Percentiles rank a stretch among this genome's conserved stretches.
These are phyloP conservation scores for Hypoxylon fragiforme DNA, from an alignment of 495 filamentous ascomycete genomes.

Conservation along the genomic window DNA sequence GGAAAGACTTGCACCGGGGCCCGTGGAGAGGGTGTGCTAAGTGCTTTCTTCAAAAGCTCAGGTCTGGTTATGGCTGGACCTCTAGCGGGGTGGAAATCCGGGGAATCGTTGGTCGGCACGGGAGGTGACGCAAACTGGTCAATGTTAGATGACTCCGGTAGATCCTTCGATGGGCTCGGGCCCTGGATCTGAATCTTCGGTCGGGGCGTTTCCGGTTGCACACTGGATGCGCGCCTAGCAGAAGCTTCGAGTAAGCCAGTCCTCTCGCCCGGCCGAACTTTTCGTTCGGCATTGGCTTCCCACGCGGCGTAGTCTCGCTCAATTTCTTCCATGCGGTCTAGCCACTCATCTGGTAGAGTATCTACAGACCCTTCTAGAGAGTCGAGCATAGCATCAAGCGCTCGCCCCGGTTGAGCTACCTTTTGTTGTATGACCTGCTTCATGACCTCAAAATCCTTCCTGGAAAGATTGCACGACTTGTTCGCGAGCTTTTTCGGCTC, in stretches of 20 bases:
- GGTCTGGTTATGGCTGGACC: constrained; percentile 1
- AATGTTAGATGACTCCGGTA: constrained; percentile 7
- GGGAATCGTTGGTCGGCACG: constrained; percentile 18
- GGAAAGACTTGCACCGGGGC: constrained; percentile 13
- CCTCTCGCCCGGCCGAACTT: constrained; percentile 42
- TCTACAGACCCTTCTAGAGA: constrained; percentile 80
- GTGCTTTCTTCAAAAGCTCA: constrained; percentile 14
- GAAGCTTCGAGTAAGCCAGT: constrained; percentile 10
- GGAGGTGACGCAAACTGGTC: constrained; percentile 27
- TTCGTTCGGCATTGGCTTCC: constrained; percentile 55
- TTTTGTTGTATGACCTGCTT: constrained; percentile 66
- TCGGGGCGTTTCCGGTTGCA: constrained; percentile 19
- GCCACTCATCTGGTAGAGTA: constrained; percentile 82
- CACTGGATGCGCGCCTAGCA: background rate
- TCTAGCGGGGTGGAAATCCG: constrained; percentile 1
- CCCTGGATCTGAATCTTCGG: constrained; percentile 27
- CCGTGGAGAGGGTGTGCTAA: constrained; percentile 6
- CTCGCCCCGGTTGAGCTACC: constrained; percentile 68
- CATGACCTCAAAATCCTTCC: constrained; percentile 63
- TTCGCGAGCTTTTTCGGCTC: constrained; percentile 7
- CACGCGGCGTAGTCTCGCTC: constrained; percentile 82
- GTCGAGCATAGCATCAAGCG: constrained; percentile 83
- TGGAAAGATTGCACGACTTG: constrained; percentile 39
- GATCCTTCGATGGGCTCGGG: constrained; percentile 24
- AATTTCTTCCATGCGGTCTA: constrained; percentile 77